Evolutionary conservation across 176 grass and related monocot genomes (phyloP).

Genomic region (Dactylis glomerata): DNA sequence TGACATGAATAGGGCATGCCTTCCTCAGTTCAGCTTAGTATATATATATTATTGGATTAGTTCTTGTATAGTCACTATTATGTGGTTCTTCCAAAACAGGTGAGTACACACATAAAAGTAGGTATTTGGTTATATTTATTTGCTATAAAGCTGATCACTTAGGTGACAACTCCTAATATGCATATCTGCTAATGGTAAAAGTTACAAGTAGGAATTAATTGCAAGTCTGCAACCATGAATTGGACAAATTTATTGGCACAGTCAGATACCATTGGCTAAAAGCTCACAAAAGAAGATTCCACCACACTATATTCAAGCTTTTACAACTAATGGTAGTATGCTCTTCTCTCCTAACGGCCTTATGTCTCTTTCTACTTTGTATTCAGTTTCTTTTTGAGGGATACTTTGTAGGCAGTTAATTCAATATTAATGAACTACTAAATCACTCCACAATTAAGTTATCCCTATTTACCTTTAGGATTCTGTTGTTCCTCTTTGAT

Average conservation of each 20-base stretch:
- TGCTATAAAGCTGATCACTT: background rate
- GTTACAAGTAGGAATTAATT: background rate
- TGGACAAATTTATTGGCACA: background rate
- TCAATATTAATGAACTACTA: conserved; percentile 4
- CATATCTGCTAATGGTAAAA: background rate
- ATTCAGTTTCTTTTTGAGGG: background rate
- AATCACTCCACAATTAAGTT: background rate
- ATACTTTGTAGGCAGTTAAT: background rate
- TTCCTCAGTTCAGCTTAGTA: background rate
- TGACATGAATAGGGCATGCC: background rate
- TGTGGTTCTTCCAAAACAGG: background rate
- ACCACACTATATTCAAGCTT: conserved; percentile 4
- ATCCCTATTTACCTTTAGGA: background rate
- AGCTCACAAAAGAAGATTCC: background rate
- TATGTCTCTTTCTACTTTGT: conserved; percentile 20
- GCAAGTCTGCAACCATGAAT: background rate
- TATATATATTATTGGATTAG: background rate
- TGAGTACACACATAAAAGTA: background rate
- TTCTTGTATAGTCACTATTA: too few species aligned
- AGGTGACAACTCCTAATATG: background rate
- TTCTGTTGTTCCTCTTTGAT: conserved; percentile 14
- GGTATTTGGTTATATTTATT: conserved; percentile 1
- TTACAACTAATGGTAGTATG: conserved; percentile 10
- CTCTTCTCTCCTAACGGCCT: background rate
- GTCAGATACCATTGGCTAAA: conserved; percentile 29